Conservation (phyloP, 805 yeast genomes). For the Yarrowia bubula region DNA sequence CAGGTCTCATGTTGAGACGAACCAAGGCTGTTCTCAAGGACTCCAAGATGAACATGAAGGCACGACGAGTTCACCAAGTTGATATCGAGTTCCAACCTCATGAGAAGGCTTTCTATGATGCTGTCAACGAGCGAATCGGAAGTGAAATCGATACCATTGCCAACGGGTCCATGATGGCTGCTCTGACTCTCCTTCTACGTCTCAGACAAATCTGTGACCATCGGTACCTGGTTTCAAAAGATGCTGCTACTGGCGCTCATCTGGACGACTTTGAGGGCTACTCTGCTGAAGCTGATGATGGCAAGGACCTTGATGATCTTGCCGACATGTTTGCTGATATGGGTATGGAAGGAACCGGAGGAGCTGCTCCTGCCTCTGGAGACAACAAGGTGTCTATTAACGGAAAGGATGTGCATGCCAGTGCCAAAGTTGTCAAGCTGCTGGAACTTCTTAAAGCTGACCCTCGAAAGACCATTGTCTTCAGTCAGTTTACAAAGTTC, state of each 20-base stretch:
- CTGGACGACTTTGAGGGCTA: constrained; percentile 32
- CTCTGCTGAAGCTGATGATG: constrained; percentile 13
- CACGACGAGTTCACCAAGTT: constrained; percentile 31
- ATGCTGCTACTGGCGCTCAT: constrained; percentile 15
- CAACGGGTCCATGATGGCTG: constrained; percentile 33
- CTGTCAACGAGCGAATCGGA: constrained; percentile 32
- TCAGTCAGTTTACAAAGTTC: constrained; percentile 46
- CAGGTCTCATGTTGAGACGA: constrained; percentile 46
- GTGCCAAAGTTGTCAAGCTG: constrained; percentile 43
- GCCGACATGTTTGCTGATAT: constrained; percentile 35
- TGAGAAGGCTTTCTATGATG: constrained; percentile 38
- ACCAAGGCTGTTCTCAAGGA: constrained; percentile 43
- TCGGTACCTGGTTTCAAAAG: constrained; percentile 18
- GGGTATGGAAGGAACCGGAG: constrained; percentile 28
- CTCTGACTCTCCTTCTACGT: constrained; percentile 39
- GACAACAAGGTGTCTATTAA: constrained; percentile 31
- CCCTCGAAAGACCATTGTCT: constrained; percentile 45
- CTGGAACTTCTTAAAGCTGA: constrained; percentile 40
- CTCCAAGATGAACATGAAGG: constrained; percentile 34
- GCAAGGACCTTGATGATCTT: constrained; percentile 36
- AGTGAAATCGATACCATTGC: constrained; percentile 12
- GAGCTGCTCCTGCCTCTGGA: neutral
- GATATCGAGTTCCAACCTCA: constrained; percentile 34
- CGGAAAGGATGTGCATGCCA: constrained; percentile 30
- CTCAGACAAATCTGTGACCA: constrained; percentile 44